Base-by-base conservation (phyloP, 148 eudicot genomes). In the Vaccinium vitisidaea region DNA sequence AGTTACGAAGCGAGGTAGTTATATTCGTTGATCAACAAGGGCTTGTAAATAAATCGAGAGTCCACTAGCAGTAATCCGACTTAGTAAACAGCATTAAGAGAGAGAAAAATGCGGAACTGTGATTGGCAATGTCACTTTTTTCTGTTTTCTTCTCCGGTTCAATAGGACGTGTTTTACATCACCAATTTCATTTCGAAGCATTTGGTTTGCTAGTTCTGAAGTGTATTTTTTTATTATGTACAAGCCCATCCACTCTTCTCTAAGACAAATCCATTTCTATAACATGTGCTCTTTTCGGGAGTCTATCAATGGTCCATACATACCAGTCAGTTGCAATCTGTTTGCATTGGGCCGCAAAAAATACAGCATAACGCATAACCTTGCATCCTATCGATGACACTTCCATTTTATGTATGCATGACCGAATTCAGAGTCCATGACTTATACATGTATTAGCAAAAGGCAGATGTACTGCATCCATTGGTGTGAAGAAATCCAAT, bases 271-370 rank as follows among this genome's bases (percentile, higher is more conserved):
- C 25, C 67, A 59, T 18, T 19, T 59, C 67, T 23, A 18, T 19
- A 32, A 18, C 8, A 30, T 8, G n/a, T 16, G 19, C 23, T 75
- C 48, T 75, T 75, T 18, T 8, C 8, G n/a, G 11, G 52, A 8
- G 21, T 74, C 2, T 75, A 30, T n/a, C 71, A 59, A 58, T 50
- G 15, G 82, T 18, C 58, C 82, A 58, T 56, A 2, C 39, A 30
- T 56, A 30, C 15, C 16, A 18, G 53, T 10, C 21, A 79, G 27
- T 36, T 30, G 27, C 10, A 61, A 12, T 30, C 23, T 56, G 56
- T 27, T 63, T 63, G 82, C 83, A n/a, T 80, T 43, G 83, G 73
- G 30, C n/a, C 10, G 6, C 2, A n/a, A 61, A 59, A 49, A 61
- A 71, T 49, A 10, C 25, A 30, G 12, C 6, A 55, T 55, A 16